These are phyloP conservation scores for Backusella sp. DNA, from an alignment of 192 early-diverging fungal species.

Conservation along the genomic window DNA sequence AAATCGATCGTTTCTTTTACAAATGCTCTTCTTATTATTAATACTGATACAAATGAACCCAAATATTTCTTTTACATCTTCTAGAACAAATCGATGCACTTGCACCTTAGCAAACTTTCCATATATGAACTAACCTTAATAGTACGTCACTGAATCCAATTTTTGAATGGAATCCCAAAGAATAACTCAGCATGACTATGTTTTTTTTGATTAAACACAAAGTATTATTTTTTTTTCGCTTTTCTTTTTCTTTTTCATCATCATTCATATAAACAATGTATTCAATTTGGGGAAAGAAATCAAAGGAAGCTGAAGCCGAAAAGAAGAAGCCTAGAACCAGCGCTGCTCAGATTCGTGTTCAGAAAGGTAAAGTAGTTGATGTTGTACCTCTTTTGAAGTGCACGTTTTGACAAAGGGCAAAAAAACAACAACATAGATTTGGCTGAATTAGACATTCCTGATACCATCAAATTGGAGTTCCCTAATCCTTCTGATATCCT, in stretches of 20 bases:
- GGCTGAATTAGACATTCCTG: constrained; percentile 75
- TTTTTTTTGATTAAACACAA: background rate
- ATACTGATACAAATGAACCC: no score
- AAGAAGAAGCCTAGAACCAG: constrained; percentile 77
- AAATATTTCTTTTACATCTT: no score
- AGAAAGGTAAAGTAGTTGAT: constrained; percentile 69
- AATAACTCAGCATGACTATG: no score
- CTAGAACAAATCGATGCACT: no score
- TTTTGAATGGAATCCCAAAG: no score
- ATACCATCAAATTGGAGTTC: constrained; percentile 73
- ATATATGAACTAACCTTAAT: no score
- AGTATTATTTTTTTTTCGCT: background rate
- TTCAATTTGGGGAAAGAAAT: constrained; percentile 83
- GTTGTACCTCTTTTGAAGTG: background rate
- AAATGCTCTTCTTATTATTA: no score
- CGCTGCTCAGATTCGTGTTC: constrained; percentile 86
- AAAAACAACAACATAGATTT: constrained; percentile 64
- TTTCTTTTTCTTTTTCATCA: background rate
- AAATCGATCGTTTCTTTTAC: no score
- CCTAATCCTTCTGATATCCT: constrained; percentile 78
- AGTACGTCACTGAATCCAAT: no score
- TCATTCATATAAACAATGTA: constrained; percentile 63
- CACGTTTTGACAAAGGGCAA: background rate
- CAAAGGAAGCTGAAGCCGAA: constrained; percentile 69
- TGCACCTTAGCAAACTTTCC: no score